phyloP scores from a whole-genome alignment of 176 grass and related monocot genomes.

The Eleusine coracana region DNA sequence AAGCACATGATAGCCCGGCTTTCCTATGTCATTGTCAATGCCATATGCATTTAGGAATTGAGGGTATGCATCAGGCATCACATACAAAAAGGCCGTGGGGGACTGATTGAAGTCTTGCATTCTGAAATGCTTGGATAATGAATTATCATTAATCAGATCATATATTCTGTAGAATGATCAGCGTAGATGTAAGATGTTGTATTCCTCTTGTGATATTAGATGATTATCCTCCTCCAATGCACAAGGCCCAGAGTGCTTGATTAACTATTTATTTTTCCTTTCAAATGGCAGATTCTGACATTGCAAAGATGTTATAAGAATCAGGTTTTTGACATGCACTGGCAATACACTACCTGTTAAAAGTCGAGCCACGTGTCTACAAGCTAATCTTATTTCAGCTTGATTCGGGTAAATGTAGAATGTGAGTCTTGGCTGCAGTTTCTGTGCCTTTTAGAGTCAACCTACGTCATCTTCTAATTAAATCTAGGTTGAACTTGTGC shows the following conservation, averaged over 20 bases:
- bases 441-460: constrained; percentile 12
- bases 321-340: constrained; percentile 30
- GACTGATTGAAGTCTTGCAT: neutral
- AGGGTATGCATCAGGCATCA: constrained; percentile 6
- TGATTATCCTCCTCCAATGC: constrained; percentile 7
- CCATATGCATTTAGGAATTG: neutral
- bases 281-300: constrained; percentile 45
- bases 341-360: constrained; percentile 15
- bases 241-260: constrained; percentile 16
- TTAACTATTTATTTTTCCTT: constrained; percentile 45
- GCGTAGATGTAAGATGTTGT: neutral
- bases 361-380: constrained; percentile 37
- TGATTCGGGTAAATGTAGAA: constrained; percentile 33
- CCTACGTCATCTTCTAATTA: constrained; percentile 11
- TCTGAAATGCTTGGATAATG: constrained; percentile 4
- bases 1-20: constrained; percentile 15
- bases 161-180: constrained; percentile 6
- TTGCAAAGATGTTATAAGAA: constrained; percentile 32
- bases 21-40: neutral
- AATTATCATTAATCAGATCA: neutral
- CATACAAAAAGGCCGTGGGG: constrained; percentile 11
- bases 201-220: constrained; percentile 14
- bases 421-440: constrained; percentile 21
- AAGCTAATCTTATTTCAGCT: constrained; percentile 43
- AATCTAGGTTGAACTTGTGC: constrained; percentile 39